These are phyloP conservation scores for Boeremia exigua DNA, from an alignment of 2,329 filamentous ascomycete genomes.

Conservation along the genomic window DNA sequence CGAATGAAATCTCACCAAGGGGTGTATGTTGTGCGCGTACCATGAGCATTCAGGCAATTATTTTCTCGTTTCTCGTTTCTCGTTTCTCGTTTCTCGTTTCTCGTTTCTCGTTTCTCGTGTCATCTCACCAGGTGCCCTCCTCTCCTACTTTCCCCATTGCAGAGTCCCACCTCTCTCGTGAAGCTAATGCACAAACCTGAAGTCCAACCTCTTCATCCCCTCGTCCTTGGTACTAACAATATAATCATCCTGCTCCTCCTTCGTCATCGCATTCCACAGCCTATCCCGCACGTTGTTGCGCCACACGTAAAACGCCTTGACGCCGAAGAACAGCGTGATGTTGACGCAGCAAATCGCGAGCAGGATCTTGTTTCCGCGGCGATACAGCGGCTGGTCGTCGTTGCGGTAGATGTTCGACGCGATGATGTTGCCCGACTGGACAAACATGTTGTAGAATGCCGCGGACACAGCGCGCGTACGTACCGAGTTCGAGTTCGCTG, in stretches of 20 bases:
- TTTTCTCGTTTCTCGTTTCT: no score
- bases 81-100: no score
- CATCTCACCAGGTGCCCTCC: no score
- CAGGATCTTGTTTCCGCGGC: slow-evolving; percentile 50
- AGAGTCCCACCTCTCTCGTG: no score
- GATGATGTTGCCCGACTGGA: slow-evolving; percentile 57
- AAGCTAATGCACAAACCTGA: slow-evolving; percentile 37
- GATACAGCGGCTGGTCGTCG: slow-evolving; percentile 54
- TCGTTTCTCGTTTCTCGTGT: no score
- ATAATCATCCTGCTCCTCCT: slow-evolving; percentile 38
- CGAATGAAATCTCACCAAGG: no score
- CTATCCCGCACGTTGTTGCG: slow-evolving; percentile 46
- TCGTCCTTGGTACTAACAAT: slow-evolving; percentile 36
- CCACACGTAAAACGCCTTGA: slow-evolving; percentile 52
- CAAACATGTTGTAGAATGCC: slow-evolving; percentile 52
- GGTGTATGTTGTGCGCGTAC: no score
- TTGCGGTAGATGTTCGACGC: slow-evolving; percentile 57
- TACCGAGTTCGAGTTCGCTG: slow-evolving; percentile 49
- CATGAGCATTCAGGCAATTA: no score
- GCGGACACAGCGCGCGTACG: slow-evolving; percentile 50
- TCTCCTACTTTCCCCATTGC: no score
- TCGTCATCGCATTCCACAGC: slow-evolving; percentile 39
- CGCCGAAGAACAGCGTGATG: slow-evolving; percentile 43
- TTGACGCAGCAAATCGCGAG: slow-evolving; percentile 41
- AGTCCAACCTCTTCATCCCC: slow-evolving; percentile 39